Evolutionary conservation across 2,329 filamentous ascomycete genomes (phyloP).

Genomic region (Aspergillus puulaauensis): DNA sequence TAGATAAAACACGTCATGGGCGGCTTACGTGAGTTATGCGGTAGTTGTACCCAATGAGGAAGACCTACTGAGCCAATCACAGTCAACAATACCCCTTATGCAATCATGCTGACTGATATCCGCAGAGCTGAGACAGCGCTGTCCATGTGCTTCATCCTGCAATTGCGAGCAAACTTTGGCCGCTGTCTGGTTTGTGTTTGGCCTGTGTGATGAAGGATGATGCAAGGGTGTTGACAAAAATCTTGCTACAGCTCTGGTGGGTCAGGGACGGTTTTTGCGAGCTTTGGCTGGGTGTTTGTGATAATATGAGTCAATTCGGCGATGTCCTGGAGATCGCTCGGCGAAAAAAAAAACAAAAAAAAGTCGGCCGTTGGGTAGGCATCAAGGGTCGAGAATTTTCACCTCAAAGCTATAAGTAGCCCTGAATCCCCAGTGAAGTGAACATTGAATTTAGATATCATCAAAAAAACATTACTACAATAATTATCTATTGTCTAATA

Average conservation of each 20-base stretch:
- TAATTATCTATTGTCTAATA: background rate
- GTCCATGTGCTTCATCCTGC: background rate
- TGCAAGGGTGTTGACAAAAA: background rate
- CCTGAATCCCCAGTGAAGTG: background rate
- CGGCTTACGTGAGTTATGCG: background rate
- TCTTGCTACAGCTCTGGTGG: background rate
- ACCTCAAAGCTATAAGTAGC: background rate
- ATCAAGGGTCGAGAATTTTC: background rate
- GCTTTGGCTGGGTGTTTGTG: background rate
- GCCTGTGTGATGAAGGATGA: no score
- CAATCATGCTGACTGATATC: background rate
- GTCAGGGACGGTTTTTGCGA: background rate
- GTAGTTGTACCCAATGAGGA: background rate
- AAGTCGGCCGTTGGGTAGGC: background rate
- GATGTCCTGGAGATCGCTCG: background rate
- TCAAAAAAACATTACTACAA: background rate
- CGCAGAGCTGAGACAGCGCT: background rate
- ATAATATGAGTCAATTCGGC: background rate
- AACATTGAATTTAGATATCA: background rate
- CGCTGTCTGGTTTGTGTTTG: no score
- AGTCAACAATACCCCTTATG: background rate
- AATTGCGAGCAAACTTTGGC: background rate
- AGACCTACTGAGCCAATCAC: background rate
- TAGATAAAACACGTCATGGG: background rate
- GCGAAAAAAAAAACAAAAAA: conserved; percentile 1